A percentile compares a stretch with the other conserved stretches of the same genome.
phyloP scores from a whole-genome alignment of 768 basidiomycete genomes.

The Leucosporidium creatinivorum region DNA sequence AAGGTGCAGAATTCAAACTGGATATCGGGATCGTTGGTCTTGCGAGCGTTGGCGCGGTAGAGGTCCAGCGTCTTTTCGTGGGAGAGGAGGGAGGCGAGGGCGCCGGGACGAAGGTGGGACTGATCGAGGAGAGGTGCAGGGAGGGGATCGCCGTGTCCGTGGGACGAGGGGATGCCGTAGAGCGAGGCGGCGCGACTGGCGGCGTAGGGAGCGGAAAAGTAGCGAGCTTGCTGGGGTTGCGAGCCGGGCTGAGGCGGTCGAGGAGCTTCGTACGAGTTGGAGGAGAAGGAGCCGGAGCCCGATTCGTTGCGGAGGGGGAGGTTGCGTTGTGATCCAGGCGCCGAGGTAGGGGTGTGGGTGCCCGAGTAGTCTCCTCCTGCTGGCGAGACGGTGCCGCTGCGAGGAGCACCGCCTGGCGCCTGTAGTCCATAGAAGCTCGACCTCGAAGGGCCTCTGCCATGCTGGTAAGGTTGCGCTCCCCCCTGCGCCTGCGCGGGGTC shows the following conservation, averaged over 20 bases:
- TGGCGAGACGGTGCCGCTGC: no score
- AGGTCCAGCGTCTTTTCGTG: constrained; percentile 94
- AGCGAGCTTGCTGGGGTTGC: constrained; percentile 4
- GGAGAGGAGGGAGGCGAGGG: constrained; percentile 82
- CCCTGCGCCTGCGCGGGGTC: no score
- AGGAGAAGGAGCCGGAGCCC: constrained; percentile 23
- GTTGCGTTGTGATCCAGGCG: no score
- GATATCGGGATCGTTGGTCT: constrained; percentile 93
- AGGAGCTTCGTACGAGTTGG: constrained; percentile 8
- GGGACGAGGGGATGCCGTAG: constrained; percentile 11
- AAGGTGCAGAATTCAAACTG: constrained; percentile 98
- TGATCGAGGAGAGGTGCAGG: constrained; percentile 33
- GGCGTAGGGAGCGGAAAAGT: constrained; percentile 24
- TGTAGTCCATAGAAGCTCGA: no score
- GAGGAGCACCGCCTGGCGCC: no score
- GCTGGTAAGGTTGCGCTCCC: no score
- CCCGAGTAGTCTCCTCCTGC: no score
- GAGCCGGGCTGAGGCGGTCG: background rate
- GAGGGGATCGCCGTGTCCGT: background rate
- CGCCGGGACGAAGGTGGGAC: constrained; percentile 49
- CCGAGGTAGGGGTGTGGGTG: no score
- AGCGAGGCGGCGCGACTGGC: constrained; percentile 17
- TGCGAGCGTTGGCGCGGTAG: constrained; percentile 95
- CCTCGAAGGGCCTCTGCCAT: no score
- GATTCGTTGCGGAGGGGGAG: constrained; percentile 11